These are phyloP conservation scores for Mycena amicta DNA, from an alignment of 768 basidiomycete genomes.

Conservation along the genomic window DNA sequence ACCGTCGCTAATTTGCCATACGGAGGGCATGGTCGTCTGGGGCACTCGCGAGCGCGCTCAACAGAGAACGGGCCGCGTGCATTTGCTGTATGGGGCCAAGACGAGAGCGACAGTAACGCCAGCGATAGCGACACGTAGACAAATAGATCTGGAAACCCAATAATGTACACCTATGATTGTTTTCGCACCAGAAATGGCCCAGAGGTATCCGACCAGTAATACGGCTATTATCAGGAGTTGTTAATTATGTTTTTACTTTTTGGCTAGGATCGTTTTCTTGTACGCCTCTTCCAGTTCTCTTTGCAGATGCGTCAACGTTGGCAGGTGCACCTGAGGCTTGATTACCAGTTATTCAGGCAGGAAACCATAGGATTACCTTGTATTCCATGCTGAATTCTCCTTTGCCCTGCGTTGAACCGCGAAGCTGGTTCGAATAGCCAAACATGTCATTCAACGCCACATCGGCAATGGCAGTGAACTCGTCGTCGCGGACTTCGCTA, in stretches of 20 bases:
- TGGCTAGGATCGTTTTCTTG: constrained; percentile 71
- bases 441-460: constrained; percentile 99
- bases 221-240: not conserved
- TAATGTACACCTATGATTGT: too few species aligned
- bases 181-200: too few species aligned
- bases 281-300: constrained; percentile 87
- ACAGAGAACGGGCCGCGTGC: constrained; percentile 52
- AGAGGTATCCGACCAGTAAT: not conserved
- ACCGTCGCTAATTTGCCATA: constrained; percentile 47
- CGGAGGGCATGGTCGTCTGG: constrained; percentile 26
- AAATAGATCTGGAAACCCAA: too few species aligned
- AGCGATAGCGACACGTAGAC: constrained; percentile 61
- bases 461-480: constrained; percentile 90
- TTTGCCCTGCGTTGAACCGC: constrained; percentile 96
- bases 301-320: constrained; percentile 86
- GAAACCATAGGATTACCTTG: constrained; percentile 68
- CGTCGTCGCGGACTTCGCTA: constrained; percentile 95
- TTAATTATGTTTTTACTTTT: constrained; percentile 43
- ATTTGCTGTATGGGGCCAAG: constrained; percentile 87
- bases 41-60: constrained; percentile 39
- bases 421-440: constrained; percentile 89
- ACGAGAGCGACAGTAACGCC: constrained; percentile 84
- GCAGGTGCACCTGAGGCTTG: constrained; percentile 75
- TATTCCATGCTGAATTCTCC: constrained; percentile 85
- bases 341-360: too few species aligned